Percentiles rank a stretch among this genome's conserved stretches.
Conservation (phyloP, 2,329 filamentous ascomycete genomes). For the Fusarium metavorans region DNA sequence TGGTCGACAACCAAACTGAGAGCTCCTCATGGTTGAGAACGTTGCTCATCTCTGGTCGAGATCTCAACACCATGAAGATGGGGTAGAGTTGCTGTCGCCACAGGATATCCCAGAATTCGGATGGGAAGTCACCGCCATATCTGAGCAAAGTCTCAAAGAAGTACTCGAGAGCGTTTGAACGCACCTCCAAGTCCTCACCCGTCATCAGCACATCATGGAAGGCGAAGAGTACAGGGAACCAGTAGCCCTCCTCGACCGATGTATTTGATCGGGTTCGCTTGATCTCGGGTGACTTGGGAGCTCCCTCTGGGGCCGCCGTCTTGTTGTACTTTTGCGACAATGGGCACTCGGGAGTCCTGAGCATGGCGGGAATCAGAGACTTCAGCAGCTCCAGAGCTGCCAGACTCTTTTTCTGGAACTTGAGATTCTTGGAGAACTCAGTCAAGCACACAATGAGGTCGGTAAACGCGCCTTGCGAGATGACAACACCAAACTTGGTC, state of each 20-base stretch:
- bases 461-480: constrained; percentile 95
- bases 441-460: constrained; percentile 97
- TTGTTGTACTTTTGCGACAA: constrained; percentile 73
- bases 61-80: constrained; percentile 98
- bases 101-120: constrained; percentile 97
- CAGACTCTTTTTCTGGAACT: constrained; percentile 98
- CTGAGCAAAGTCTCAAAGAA: constrained; percentile 94
- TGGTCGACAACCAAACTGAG: constrained; percentile 98
- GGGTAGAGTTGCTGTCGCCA: constrained; percentile 98
- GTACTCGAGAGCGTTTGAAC: constrained; percentile 90
- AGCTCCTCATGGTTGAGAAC: constrained; percentile 96
- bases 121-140: constrained; percentile 91
- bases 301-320: constrained; percentile 57
- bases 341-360: constrained; percentile 94
- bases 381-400: constrained; percentile 96
- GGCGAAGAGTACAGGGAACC: constrained; percentile 97
- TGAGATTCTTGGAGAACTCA: constrained; percentile 98
- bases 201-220: constrained; percentile 99
- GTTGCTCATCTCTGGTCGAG: constrained; percentile 95
- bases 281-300: constrained; percentile 57
- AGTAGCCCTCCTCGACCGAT: constrained; percentile 95
- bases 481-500: constrained; percentile 93
- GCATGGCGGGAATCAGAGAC: constrained; percentile 92
- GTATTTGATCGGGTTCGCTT: constrained; percentile 77
- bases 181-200: constrained; percentile 95